Percentiles rank a stretch among this genome's conserved stretches.
Conservation (phyloP, 2,329 filamentous ascomycete genomes). For the Venturia carpophila region DNA sequence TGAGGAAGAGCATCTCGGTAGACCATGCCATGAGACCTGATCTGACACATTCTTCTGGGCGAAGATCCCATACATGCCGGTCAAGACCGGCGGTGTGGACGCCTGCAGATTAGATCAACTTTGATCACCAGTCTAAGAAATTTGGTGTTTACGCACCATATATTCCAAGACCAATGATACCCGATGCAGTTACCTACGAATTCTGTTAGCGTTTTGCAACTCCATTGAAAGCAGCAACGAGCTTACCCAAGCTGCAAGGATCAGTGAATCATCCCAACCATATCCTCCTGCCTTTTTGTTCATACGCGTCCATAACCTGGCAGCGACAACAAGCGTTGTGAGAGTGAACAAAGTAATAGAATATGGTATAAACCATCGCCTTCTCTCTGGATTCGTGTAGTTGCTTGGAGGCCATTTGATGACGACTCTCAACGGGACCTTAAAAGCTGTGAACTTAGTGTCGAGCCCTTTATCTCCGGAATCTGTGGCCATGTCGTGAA, state of each 20-base stretch:
- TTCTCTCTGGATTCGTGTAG: conserved; percentile 2
- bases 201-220: background rate
- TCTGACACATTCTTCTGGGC: background rate
- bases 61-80: conserved; percentile 18
- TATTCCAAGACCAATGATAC: conserved; percentile 13
- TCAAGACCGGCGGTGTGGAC: conserved; percentile 13
- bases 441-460: conserved; percentile 11
- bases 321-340: conserved; percentile 6
- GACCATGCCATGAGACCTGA: conserved; percentile 16
- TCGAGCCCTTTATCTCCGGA: background rate
- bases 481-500: background rate
- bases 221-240: too few relatives aligned
- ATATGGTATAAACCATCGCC: conserved; percentile 17
- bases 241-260: conserved; percentile 18
- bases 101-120: background rate
- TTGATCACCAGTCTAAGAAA: background rate
- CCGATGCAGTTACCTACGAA: background rate
- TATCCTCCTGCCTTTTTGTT: conserved; percentile 13
- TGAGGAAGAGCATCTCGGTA: conserved; percentile 26
- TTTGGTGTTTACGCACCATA: conserved; percentile 8
- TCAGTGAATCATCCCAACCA: conserved; percentile 18
- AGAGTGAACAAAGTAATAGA: conserved; percentile 5
- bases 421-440: conserved; percentile 15
- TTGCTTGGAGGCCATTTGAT: conserved; percentile 17
- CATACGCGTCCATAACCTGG: conserved; percentile 14